Evolutionary conservation across 805 yeast species (phyloP).

Genomic region (Hanseniaspora clermontiae): DNA sequence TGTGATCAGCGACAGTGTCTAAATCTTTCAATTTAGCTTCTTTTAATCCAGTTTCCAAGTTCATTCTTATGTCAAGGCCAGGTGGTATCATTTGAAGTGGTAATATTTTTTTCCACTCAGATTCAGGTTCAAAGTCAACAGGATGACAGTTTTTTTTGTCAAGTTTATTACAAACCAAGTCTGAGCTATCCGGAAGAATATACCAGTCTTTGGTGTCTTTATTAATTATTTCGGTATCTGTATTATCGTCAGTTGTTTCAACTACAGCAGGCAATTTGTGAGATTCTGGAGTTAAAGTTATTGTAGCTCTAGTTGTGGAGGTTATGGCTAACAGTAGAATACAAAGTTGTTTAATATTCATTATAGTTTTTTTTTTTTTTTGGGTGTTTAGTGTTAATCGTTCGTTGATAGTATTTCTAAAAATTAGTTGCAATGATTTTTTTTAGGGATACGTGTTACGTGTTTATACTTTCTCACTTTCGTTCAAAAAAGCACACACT

Average conservation of each 20-base stretch:
- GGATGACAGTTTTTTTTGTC: constrained; percentile 46
- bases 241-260: neutral
- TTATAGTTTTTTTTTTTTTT: neutral
- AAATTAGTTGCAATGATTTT: neutral
- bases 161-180: constrained; percentile 25
- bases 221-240: neutral
- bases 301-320: neutral
- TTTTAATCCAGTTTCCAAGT: constrained; percentile 55
- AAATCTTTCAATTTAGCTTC: constrained; percentile 48
- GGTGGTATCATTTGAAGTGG: constrained; percentile 69
- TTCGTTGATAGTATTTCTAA: neutral
- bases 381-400: neutral
- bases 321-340: neutral
- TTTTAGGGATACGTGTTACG: neutral
- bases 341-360: neutral
- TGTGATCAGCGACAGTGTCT: constrained; percentile 23
- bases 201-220: constrained; percentile 14
- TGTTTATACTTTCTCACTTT: neutral
- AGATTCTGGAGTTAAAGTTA: neutral
- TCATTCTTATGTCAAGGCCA: constrained; percentile 61
- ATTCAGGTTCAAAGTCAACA: constrained; percentile 45
- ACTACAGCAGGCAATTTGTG: neutral
- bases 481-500: no score
- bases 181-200: constrained; percentile 15
- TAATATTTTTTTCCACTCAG: constrained; percentile 55